phyloP scores from a whole-genome alignment of 2,329 filamentous ascomycete species.

The Sarocladiaceae sp. region DNA sequence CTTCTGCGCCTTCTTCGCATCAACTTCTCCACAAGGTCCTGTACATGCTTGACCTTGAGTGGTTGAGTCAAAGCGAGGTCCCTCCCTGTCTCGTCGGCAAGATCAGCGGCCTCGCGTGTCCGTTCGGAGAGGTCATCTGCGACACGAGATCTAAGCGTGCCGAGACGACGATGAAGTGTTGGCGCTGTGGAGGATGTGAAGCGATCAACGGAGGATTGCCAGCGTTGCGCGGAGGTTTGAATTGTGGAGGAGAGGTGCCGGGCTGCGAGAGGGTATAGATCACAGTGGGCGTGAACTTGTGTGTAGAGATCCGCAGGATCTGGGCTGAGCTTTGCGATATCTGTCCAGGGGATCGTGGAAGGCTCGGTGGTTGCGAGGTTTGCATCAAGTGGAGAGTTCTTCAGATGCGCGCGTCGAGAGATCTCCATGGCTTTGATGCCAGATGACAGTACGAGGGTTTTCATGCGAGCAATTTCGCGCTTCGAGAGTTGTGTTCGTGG shows the following conservation, averaged over 20 bases:
- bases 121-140: constrained; percentile 52
- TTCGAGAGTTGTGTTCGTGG: constrained; percentile 44
- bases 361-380: neutral
- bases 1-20: constrained; percentile 62
- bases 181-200: constrained; percentile 56
- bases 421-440: constrained; percentile 91
- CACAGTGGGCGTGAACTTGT: constrained; percentile 34
- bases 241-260: constrained; percentile 46
- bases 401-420: constrained; percentile 55
- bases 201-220: constrained; percentile 54
- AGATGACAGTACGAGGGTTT: constrained; percentile 72
- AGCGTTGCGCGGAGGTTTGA: constrained; percentile 43
- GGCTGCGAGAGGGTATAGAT: constrained; percentile 48
- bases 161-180: constrained; percentile 45
- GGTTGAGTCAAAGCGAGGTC: constrained; percentile 75
- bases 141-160: constrained; percentile 41
- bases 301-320: constrained; percentile 27
- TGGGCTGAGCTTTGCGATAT: constrained; percentile 38
- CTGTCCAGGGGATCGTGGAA: constrained; percentile 31
- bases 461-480: constrained; percentile 76
- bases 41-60: constrained; percentile 73
- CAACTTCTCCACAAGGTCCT: constrained; percentile 74
- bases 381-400: constrained; percentile 30
- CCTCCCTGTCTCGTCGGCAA: constrained; percentile 73
- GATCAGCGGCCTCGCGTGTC: constrained; percentile 66